These are phyloP conservation scores for Draba incana DNA, from an alignment of 345 rosid genomes.

Conservation along the genomic window DNA sequence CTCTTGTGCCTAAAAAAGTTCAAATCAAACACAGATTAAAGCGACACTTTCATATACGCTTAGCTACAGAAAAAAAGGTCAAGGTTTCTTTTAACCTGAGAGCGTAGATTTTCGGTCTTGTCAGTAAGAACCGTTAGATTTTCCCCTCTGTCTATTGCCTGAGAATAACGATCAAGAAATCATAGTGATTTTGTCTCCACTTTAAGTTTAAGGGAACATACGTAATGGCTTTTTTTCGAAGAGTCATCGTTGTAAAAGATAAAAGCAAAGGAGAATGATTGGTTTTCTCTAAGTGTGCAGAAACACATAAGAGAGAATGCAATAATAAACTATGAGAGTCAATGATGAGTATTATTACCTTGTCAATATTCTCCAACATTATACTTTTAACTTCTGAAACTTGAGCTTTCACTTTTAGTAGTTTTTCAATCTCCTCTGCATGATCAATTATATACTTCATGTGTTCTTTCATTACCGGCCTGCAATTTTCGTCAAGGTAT, in stretches of 20 bases:
- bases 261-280: constrained; percentile 24
- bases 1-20: constrained; percentile 61
- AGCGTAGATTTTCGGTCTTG: constrained; percentile 75
- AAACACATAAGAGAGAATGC: constrained; percentile 26
- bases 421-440: constrained; percentile 91
- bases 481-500: constrained; percentile 41
- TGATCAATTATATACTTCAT: constrained; percentile 95
- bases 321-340: not conserved
- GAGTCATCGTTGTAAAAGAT: not conserved
- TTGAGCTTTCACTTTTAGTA: constrained; percentile 95
- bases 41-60: not conserved
- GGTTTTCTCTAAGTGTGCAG: constrained; percentile 29
- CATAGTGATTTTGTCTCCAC: not conserved
- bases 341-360: constrained; percentile 51
- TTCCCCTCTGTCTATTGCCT: constrained; percentile 90
- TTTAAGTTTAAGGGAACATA: constrained; percentile 17
- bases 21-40: constrained; percentile 13
- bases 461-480: constrained; percentile 94
- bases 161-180: constrained; percentile 34
- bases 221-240: not conserved
- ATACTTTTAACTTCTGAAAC: constrained; percentile 97
- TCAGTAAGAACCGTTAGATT: constrained; percentile 65
- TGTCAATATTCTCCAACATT: constrained; percentile 95
- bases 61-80: not conserved
- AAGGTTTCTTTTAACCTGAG: constrained; percentile 55